Evolutionary conservation across 148 eudicot species (phyloP), one percentile per base, ranked within the genome.

Genomic region (Nepenthes gracilis): DNA sequence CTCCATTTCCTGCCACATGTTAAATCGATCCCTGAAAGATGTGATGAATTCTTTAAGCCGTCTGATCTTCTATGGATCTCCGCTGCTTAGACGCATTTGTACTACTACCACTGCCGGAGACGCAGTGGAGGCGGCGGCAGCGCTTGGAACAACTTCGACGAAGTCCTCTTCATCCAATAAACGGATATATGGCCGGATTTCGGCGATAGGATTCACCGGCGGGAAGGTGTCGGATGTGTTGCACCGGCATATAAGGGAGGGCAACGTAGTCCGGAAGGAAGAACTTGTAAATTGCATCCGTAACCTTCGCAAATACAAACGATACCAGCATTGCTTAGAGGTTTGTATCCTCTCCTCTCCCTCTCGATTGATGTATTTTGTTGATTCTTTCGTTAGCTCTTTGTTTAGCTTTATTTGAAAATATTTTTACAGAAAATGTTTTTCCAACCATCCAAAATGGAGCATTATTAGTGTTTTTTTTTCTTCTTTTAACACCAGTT

Each of bases 241-340:
- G 11, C 47, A 87, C 50, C 49, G 40, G 49, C 77, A 79, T 37
- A 51, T 62, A 1, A 70, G 81, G 55, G 78, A 83, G 58, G 87
- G 87, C 37, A 64, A 43, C 38, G 8, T 55, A 3, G 62, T 57
- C 59, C 37, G 51, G 15, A 77, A 77, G 40, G 11, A 15, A 6
- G 71, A 72, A 52, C 72, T 83, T 32, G 63, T 61, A 13, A 51
- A 65, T 6, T 77, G 84, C 64, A 12, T 84, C 57, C 68, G 68
- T 63, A 80, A 67, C 15, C 81, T 85, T 36, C 85, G 93, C 15
- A 61, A 59, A 54, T 76, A 37, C 55, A 61, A 69, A 3, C 70
- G 67, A 33, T 71, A 57, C 47, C 62, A 65, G 1, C 74, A 70
- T 32, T 86, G 85, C 67, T 77, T 83, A 55, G 70, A 89, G 93